Evolutionary conservation across 1,139 yeast genomes (phyloP), one percentile per base, ranked within the genome.

Genomic region (Suhomyces yuchorum): DNA sequence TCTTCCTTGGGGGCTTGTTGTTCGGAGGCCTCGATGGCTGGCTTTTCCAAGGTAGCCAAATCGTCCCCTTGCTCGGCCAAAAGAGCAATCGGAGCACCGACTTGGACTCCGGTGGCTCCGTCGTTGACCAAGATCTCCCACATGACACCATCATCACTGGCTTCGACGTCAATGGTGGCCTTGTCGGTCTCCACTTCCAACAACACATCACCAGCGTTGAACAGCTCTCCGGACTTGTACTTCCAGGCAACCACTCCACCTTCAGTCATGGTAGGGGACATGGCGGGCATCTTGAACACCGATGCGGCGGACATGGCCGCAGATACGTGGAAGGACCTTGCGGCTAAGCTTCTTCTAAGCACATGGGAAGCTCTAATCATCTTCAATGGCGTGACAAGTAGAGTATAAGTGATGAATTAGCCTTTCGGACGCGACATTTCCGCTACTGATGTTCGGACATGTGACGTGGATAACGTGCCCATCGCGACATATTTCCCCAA

Each of bases 221-320:
- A 92, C 7, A 74, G 53, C 12, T 89, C 95, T 42, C 97, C 97
- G 43, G 85, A 84, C 63, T 90, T 84, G 61, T 84, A 78, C 66
- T 90, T 89, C 99, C 99, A 93, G 48, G 82, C 77, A n/a, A 90
- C 90, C 57, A 93, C 81, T n/a, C 97, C 97, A 40, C 99, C 99
- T 63, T 85, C 91, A 24, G 93, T 90, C 99, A 93, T 93, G 18
- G 99, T 93, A 36, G 99, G 99, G 7, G 97, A 91, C 97, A 93
- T 89, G 23, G 99, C 97, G 3, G 99, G 99, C 98, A 93, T 93
- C 48, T 76, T 82, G 68, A 87, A 89, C 48, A 84, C 73, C 33
- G 81, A 67, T 2, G 89, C 92, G 20, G 71, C 78, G 55, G 65
- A 43, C 53, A 57, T 41, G 47, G 54, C 45, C 24, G 55, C 47